Base-by-base conservation (phyloP, 768 basidiomycete species). In the Tylopilus vinaceipallidus region DNA sequence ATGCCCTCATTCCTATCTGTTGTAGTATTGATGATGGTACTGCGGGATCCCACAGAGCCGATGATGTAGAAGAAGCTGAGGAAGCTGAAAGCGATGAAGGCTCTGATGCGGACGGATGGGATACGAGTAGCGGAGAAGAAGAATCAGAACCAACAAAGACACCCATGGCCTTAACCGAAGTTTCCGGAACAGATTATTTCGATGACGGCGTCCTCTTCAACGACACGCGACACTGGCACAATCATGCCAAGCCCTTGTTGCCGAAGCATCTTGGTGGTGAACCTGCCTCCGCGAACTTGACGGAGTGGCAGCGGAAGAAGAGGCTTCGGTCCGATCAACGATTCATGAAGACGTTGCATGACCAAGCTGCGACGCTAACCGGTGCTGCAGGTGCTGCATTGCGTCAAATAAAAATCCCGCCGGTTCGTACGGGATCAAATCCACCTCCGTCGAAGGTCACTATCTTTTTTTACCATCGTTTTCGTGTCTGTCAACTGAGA, bases 141-240 rank as follows among this genome's bases (percentile, higher is more conserved):
- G 37, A 41, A 29, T 60, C 40, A 22, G 40, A 46, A 26, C 41
- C 38, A 33, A 34, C 17, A 23, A 14, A 4, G n/a, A 14, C 32
- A 27, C 19, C 2, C 9, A 35, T 43, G 32, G 1, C 4, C 8
- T 6, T 11, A 0, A 2, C 26, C 0, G 50, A 51, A 24, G 39
- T 36, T 8, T 35, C 42, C 22, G 26, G 26, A 7, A 49, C 56
- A 3, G 47, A 41, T 24, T 67, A 64, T 40, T 65, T 77, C 39
- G 70, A 74, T 39, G 76, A 79, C 55, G 72, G 68, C 2, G 54
- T 52, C 6, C 56, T 70, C 9, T 82, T 80, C 62, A 59, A 65
- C 6, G 85, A 86, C 53, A 74, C 71, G 0, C 70, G 63, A 16
- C 84, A 84, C 57, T 85, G 85, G 85, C 84, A 86, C 55, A 79